Percentiles rank a stretch among this genome's conserved stretches.
phyloP scores from a whole-genome alignment of 2,329 filamentous ascomycete species.

The Scedosporium dehoogii region DNA sequence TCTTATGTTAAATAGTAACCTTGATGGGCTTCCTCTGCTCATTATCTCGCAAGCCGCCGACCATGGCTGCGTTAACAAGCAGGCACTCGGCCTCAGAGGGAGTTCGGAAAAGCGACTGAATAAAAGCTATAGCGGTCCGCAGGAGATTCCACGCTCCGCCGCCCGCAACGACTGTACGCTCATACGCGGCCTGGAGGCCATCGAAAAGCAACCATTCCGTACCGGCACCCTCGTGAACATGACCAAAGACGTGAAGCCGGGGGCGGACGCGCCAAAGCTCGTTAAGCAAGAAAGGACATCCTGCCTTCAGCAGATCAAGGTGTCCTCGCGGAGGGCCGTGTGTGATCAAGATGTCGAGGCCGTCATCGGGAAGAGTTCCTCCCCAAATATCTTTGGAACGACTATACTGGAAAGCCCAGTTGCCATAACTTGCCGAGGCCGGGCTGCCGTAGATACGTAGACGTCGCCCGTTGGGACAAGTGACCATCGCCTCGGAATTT shows the following conservation, averaged over 20 bases:
- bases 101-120: not conserved
- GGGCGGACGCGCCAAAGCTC: conserved; percentile 70
- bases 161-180: conserved; percentile 22
- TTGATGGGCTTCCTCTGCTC: not conserved
- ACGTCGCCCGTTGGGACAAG: conserved; percentile 46
- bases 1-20: not conserved
- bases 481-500: conserved; percentile 51
- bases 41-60: conserved; percentile 1
- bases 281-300: conserved; percentile 58
- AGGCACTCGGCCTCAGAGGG: not conserved
- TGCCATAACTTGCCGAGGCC: conserved; percentile 69
- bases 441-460: conserved; percentile 73
- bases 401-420: conserved; percentile 49
- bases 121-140: not conserved
- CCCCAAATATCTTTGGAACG: conserved; percentile 47
- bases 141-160: not conserved
- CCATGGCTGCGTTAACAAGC: conserved; percentile 7
- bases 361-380: conserved; percentile 57
- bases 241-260: conserved; percentile 71
- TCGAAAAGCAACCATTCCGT: conserved; percentile 65
- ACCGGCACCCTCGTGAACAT: conserved; percentile 70
- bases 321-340: conserved; percentile 72
- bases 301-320: conserved; percentile 49
- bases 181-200: conserved; percentile 60
- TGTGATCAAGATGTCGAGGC: conserved; percentile 65